A percentile compares a stretch with the other conserved stretches of the same genome.
Evolutionary conservation across 2,329 filamentous ascomycete species (phyloP).

Genomic region (Fusarium brevicatenulatum): DNA sequence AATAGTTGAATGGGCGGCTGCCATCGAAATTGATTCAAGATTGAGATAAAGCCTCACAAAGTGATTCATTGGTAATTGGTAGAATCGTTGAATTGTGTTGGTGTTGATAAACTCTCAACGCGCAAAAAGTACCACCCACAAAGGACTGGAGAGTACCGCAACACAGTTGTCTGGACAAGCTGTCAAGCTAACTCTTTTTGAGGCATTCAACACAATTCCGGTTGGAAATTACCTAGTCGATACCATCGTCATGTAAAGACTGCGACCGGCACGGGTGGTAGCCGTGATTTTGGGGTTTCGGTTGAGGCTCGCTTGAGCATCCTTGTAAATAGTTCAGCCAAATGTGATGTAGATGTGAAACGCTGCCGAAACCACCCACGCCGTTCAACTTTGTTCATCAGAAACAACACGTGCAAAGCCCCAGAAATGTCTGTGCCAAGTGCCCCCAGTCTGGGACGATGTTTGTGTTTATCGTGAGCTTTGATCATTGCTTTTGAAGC

Average conservation of each 20-base stretch:
- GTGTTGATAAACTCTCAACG: not conserved
- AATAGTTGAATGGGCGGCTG: not conserved
- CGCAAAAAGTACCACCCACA: not conserved
- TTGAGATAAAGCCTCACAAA: not conserved
- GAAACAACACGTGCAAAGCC: not conserved
- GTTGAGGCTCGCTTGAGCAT: slow-evolving; percentile 33
- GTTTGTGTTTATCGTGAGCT: not conserved
- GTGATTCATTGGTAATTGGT: not conserved
- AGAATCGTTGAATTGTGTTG: not conserved
- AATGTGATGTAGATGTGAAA: slow-evolving; percentile 37
- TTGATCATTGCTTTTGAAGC: not conserved
- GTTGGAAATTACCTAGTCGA: not conserved
- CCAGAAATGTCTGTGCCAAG: not conserved
- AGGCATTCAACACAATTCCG: not conserved
- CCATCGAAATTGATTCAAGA: not conserved
- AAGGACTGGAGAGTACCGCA: not conserved
- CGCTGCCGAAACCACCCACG: slow-evolving; percentile 37
- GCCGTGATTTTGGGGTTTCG: slow-evolving; percentile 33
- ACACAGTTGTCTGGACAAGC: not conserved
- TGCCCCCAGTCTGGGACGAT: not conserved
- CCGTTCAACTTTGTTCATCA: slow-evolving; percentile 19
- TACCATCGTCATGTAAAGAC: not conserved
- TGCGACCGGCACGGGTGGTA: slow-evolving; percentile 26
- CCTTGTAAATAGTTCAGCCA: slow-evolving; percentile 31
- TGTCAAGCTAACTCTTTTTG: not conserved